A percentile compares a stretch with the other conserved stretches of the same genome.
These are phyloP conservation scores for Alloteropsis semialata DNA, from an alignment of 176 grass and related monocot genomes.

Conservation along the genomic window DNA sequence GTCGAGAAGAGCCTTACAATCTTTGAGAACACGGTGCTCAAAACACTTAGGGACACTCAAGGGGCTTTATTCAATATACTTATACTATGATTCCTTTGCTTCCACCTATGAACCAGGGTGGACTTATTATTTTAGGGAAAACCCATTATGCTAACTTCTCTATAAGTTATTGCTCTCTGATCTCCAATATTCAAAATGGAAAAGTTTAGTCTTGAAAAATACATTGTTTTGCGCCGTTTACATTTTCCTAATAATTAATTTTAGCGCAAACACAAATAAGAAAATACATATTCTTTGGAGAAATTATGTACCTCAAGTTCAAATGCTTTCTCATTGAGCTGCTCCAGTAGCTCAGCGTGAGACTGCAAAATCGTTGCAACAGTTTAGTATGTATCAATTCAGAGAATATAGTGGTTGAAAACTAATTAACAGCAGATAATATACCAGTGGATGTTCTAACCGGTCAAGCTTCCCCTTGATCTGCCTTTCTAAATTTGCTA, in stretches of 20 bases:
- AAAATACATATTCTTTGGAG: background rate
- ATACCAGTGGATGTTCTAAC: constrained; percentile 46
- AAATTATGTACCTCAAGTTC: constrained; percentile 64
- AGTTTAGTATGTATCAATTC: constrained; percentile 19
- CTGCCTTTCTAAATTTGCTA: constrained; percentile 63
- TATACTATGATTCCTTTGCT: background rate
- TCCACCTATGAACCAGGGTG: background rate
- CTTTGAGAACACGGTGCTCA: too few species aligned
- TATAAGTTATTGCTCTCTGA: background rate
- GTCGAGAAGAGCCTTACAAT: too few species aligned
- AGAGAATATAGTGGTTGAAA: constrained; percentile 7
- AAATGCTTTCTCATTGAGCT: constrained; percentile 76
- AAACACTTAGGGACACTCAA: too few species aligned
- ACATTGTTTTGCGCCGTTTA: background rate
- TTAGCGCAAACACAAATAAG: background rate
- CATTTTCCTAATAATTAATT: constrained; percentile 1
- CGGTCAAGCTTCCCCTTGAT: constrained; percentile 52
- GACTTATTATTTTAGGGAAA: background rate
- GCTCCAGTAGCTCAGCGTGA: constrained; percentile 57
- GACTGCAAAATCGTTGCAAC: constrained; percentile 50
- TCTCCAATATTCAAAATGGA: background rate
- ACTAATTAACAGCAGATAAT: constrained; percentile 18
- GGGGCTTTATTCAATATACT: background rate
- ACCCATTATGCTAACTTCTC: background rate
- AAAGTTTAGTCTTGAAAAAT: background rate